These are phyloP conservation scores for Teunomyces panamensis DNA, from an alignment of 805 yeast genomes.

Conservation along the genomic window DNA sequence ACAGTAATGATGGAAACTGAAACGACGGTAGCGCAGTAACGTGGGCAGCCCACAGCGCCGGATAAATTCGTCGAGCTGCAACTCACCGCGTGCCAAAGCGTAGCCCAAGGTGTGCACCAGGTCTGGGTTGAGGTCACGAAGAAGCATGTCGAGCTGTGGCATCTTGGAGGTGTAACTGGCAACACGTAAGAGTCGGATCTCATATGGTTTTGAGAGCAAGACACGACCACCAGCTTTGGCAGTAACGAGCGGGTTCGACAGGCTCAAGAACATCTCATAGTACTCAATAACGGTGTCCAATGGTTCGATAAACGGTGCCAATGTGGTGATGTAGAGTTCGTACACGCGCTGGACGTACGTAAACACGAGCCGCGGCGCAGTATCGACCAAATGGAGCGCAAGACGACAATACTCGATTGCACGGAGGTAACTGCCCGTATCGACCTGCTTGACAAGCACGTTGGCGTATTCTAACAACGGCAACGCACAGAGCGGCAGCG, in stretches of 20 bases:
- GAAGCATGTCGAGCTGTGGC: neutral
- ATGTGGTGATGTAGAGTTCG: conserved; percentile 37
- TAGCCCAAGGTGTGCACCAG: neutral
- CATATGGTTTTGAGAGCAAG: conserved; percentile 11
- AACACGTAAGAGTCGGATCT: neutral
- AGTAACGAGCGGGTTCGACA: conserved; percentile 12
- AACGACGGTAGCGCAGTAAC: conserved; percentile 7
- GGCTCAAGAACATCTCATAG: conserved; percentile 15
- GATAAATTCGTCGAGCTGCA: neutral
- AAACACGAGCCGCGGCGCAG: conserved; percentile 29
- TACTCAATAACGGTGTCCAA: conserved; percentile 29
- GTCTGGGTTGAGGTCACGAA: neutral
- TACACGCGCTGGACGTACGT: conserved; percentile 38
- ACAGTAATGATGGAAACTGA: conserved; percentile 10
- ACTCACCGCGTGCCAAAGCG: neutral
- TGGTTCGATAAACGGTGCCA: conserved; percentile 45
- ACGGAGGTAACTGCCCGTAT: conserved; percentile 27
- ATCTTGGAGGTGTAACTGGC: neutral
- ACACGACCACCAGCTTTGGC: conserved; percentile 4
- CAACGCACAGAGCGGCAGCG: conserved; percentile 36
- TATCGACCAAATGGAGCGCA: conserved; percentile 36
- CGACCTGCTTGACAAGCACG: conserved; percentile 21
- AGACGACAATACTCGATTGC: conserved; percentile 42
- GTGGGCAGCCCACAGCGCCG: neutral
- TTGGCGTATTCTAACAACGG: conserved; percentile 41